These are phyloP conservation scores for Epichloe uncinata DNA, from an alignment of 2,329 filamentous ascomycete genomes.

Conservation along the genomic window DNA sequence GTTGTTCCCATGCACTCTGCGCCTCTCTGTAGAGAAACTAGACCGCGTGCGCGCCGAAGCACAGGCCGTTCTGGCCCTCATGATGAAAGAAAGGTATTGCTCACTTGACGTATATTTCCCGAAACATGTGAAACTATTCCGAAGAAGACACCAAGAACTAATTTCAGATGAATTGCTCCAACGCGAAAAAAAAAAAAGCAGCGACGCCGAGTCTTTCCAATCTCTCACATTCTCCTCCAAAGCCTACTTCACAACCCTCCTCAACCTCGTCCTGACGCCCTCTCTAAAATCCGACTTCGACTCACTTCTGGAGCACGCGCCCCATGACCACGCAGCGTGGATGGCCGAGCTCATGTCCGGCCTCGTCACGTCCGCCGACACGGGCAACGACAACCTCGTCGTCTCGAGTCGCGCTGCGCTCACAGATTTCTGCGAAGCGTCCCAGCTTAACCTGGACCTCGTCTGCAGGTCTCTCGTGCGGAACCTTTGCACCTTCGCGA, in stretches of 20 bases:
- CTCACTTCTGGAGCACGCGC: constrained; percentile 22
- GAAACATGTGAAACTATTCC: background rate
- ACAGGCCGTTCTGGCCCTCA: constrained; percentile 36
- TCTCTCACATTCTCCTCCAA: constrained; percentile 42
- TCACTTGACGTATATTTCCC: background rate
- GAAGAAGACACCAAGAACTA: background rate
- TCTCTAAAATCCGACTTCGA: constrained; percentile 21
- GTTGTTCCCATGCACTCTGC: constrained; percentile 40
- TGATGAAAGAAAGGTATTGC: constrained; percentile 31
- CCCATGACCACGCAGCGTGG: constrained; percentile 23
- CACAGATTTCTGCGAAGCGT: constrained; percentile 35
- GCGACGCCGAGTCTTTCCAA: constrained; percentile 22
- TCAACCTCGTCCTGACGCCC: constrained; percentile 29
- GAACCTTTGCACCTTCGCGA: constrained; percentile 39
- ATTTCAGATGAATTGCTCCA: background rate
- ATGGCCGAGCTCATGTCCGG: constrained; percentile 48
- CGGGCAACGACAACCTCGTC: constrained; percentile 64
- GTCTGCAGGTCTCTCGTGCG: constrained; percentile 38
- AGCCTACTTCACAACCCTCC: constrained; percentile 42
- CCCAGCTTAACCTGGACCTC: constrained; percentile 25
- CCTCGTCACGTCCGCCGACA: constrained; percentile 59
- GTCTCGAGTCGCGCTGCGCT: constrained; percentile 55
- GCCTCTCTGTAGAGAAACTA: constrained; percentile 76
- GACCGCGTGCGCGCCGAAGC: constrained; percentile 68
- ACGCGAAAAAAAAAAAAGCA: constrained; percentile 8